Conservation (phyloP, 495 filamentous ascomycete species). For the Penicillium maclennaniae region DNA sequence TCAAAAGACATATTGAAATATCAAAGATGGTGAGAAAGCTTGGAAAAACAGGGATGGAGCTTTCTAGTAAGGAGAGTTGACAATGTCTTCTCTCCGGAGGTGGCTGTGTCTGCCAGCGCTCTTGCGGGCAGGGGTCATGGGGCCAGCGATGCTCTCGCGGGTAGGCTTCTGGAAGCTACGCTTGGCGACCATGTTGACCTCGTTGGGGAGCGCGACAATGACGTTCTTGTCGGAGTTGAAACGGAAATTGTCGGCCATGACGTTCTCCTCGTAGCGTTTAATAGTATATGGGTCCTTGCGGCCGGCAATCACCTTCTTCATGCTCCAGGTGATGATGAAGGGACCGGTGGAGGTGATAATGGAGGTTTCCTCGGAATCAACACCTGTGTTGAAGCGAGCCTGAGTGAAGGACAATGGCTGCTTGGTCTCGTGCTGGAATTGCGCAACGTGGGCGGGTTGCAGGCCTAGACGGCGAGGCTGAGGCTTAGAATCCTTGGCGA, state of each 20-base stretch:
- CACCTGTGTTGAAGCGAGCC: slow-evolving; percentile 90
- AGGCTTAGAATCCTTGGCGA: slow-evolving; percentile 88
- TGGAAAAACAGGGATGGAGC: slow-evolving; percentile 2
- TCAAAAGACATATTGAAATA: background rate
- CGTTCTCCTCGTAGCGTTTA: slow-evolving; percentile 90
- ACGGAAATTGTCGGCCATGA: slow-evolving; percentile 99
- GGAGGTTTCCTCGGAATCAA: slow-evolving; percentile 73
- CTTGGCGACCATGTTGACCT: slow-evolving; percentile 95
- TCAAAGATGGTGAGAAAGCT: slow-evolving; percentile 3
- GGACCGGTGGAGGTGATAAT: slow-evolving; percentile 97
- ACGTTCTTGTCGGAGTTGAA: slow-evolving; percentile 96
- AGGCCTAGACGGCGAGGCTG: slow-evolving; percentile 87
- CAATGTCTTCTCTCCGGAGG: slow-evolving; percentile 70
- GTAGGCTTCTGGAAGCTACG: slow-evolving; percentile 81
- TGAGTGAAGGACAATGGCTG: slow-evolving; percentile 80
- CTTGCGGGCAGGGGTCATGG: slow-evolving; percentile 49
- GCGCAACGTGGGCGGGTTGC: slow-evolving; percentile 84
- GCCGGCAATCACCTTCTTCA: slow-evolving; percentile 79
- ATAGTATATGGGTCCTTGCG: slow-evolving; percentile 87
- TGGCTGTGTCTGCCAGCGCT: slow-evolving; percentile 47
- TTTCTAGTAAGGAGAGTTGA: slow-evolving; percentile 75
- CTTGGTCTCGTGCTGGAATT: slow-evolving; percentile 94
- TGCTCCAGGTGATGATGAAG: slow-evolving; percentile 94
- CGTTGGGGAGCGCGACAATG: slow-evolving; percentile 93
- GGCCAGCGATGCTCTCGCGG: slow-evolving; percentile 80